Conservation (phyloP, 768 basidiomycete species). For the Favolaschia claudopus region DNA sequence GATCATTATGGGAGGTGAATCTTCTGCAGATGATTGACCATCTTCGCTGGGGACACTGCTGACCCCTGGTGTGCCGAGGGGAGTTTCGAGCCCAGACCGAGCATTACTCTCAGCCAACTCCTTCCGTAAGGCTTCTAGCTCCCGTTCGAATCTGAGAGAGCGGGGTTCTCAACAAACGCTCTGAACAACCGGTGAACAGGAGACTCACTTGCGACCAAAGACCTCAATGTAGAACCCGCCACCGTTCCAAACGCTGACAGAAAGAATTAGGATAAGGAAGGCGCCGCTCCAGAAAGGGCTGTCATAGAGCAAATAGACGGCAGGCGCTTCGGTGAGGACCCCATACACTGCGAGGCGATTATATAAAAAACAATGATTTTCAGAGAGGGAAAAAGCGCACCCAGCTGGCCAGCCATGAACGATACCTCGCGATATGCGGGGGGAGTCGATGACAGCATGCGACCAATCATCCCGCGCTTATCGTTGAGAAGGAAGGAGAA, state of each 20-base stretch:
- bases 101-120: conserved; percentile 79
- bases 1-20: conserved; percentile 43
- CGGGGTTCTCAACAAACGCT: conserved; percentile 14
- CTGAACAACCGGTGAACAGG: not conserved
- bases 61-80: conserved; percentile 41
- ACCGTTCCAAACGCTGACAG: conserved; percentile 94
- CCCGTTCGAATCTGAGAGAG: conserved; percentile 81
- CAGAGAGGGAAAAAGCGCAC: conserved; percentile 42
- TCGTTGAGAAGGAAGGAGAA: conserved; percentile 90
- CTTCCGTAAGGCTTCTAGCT: conserved; percentile 88
- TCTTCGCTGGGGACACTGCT: conserved; percentile 47
- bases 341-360: conserved; percentile 67
- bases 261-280: conserved; percentile 83
- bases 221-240: conserved; percentile 97
- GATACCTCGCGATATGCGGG: conserved; percentile 68
- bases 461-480: conserved; percentile 85
- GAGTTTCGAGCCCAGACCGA: conserved; percentile 63
- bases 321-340: conserved; percentile 85
- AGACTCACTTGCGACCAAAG: conserved; percentile 90
- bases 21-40: conserved; percentile 48
- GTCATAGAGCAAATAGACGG: conserved; percentile 84
- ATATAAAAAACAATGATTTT: conserved; percentile 13
- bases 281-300: conserved; percentile 78
- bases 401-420: conserved; percentile 88
- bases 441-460: conserved; percentile 65